Base-by-base conservation (phyloP, 2,329 filamentous ascomycete species). In the Lachnellula hyalina region DNA sequence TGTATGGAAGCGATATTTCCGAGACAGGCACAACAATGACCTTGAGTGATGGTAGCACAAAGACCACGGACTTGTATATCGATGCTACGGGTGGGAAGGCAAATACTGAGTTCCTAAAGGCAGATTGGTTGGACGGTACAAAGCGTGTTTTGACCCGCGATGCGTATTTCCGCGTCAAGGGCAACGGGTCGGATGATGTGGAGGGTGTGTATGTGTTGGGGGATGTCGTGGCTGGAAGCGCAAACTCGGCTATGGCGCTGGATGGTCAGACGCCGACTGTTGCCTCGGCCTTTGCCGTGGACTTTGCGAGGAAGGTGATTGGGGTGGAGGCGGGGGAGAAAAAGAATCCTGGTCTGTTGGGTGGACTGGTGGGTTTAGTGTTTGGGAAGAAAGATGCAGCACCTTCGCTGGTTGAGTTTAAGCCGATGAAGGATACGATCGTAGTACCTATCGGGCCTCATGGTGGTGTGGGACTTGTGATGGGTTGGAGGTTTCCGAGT, bases 71-170 rank as follows among this genome's bases (percentile, higher is more conserved):
- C 49, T 42, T 78, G 1, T 78, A 76, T 59, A 77, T 80, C 48
- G 74, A 75, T 0, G 73, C 75, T 5, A 72, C 65, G 0, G 77
- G 77, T 2, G 70, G 67, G 4, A 63, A 36, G 2, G 69, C 74
- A 0, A 78, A 77, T 49, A 73, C 72, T 0, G 19, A 44, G 0
- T 78, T 76, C 53, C 68, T 84, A 1, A 78, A 80, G 0, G 50
- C 63, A 4, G 63, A 70, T 6, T 73, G 80, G 41, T 71, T 83
- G 3, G 69, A 74, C 55, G 65, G 69, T 0, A 68, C 64, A 5
- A 76, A 76, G 14, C 78, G 76, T 66, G 74, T 85, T 45, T 69
- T 69, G 25, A 77, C 75, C 6, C 74, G 82, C 61, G 60, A 54
- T 12, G 47, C 51, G n/a, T 78, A 74, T 1, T 68, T 78, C 4